Base-by-base conservation (phyloP, 805 yeast species). In the Yamadazyma takamatsuzukensis region DNA sequence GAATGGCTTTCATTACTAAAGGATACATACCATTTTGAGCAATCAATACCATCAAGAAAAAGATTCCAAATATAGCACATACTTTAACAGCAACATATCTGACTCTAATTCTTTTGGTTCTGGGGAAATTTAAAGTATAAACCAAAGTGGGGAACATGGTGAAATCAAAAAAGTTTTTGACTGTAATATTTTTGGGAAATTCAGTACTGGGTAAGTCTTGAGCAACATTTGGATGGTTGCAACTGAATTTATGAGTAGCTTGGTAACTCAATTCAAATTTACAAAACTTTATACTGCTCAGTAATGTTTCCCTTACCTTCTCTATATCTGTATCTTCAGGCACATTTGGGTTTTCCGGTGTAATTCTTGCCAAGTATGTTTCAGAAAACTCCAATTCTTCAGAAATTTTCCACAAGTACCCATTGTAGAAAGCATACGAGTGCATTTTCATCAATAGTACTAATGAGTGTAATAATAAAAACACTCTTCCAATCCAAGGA, bases 381-480 rank as follows among this genome's bases (percentile, higher is more conserved):
- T 60, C 60, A 0, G 85, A 74, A 37, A 65, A 71, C 3, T 64
- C 46, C 27, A 81, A 59, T 49, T 84, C 90, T 11, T 63, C 56
- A 15, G 54, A 48, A 27, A 81, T 74, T 21, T 55, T 61, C 88
- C 94, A 85, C 38, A 93, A 61, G 53, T 90, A 87, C 0, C 97
- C 98, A 51, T 89, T 89, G 62, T 80, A 93, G 50, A 84, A 88
- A 2, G 86, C 86, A 54, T 80, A 93, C 2, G 97, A 88, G 56
- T 93, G 97, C 78, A 83, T 82, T 54, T 93, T 93, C 99, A 93
- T 93, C 46, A 94, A 54, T 43, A 88, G 65, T 2, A 93, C 97
- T 30, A 87, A 65, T 8, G 88, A 76, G 53, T 93, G 98, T 32
- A 93, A 64, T 39, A 86, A 74, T 41, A 93, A 60, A 49, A 86